These are phyloP conservation scores for Ophiocordyceps camponoti-saundersi DNA, from an alignment of 2,329 filamentous ascomycete species.

Conservation along the genomic window DNA sequence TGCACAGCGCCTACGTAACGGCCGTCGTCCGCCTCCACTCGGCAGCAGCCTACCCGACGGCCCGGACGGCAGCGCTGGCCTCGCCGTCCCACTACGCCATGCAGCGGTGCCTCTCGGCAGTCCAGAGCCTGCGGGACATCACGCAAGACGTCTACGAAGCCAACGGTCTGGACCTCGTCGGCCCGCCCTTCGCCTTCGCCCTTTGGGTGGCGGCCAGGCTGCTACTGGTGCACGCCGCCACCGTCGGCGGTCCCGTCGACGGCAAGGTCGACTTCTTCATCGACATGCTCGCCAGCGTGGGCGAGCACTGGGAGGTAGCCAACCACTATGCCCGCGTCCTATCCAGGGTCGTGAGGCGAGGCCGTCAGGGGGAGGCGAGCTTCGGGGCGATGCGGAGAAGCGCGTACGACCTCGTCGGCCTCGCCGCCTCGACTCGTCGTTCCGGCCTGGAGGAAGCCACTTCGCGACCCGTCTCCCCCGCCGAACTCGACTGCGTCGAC, in stretches of 20 bases:
- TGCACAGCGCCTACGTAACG: conserved; percentile 26
- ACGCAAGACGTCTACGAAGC: conserved; percentile 25
- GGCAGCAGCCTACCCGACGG: conserved; percentile 22
- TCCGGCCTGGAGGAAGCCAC: conserved; percentile 21
- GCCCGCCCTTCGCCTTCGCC: conserved; percentile 25
- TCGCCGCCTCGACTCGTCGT: conserved; percentile 17
- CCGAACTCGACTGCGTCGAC: conserved; percentile 25
- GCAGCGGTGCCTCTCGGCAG: conserved; percentile 25
- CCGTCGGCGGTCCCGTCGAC: conserved; percentile 18
- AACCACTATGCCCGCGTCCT: conserved; percentile 23
- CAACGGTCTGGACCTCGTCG: conserved; percentile 22
- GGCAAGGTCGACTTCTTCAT: conserved; percentile 25
- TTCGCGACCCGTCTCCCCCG: conserved; percentile 19
- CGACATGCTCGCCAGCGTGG: conserved; percentile 21
- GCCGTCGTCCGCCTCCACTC: conserved; percentile 26
- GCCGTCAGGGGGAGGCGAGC: conserved; percentile 16
- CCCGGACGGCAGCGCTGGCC: conserved; percentile 20
- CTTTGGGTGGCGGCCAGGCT: conserved; percentile 25
- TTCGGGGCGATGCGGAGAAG: conserved; percentile 24
- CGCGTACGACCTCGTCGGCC: conserved; percentile 19
- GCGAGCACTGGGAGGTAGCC: conserved; percentile 26
- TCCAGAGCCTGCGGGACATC: conserved; percentile 25
- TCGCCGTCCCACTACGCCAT: conserved; percentile 25
- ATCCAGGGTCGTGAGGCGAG: conserved; percentile 18
- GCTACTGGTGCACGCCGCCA: conserved; percentile 22